Conservation (phyloP, 345 rosid genomes). For the Brassica napus region DNA sequence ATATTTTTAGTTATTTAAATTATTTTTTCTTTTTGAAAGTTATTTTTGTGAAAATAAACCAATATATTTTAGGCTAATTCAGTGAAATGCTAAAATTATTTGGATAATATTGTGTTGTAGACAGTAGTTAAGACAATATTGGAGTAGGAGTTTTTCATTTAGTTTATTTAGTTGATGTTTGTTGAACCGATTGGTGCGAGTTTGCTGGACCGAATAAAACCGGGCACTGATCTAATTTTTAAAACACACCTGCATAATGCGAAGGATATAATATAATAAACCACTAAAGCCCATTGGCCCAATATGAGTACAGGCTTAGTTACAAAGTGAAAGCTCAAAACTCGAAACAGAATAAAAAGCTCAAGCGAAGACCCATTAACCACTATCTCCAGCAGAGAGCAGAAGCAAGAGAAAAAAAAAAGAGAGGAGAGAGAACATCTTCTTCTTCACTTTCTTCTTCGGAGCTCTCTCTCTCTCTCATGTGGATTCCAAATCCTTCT, state of each 20-base stretch:
- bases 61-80: background rate
- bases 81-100: background rate
- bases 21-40: no score
- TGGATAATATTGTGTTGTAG: background rate
- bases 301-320: background rate
- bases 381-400: conserved; percentile 10
- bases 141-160: no score
- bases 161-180: background rate
- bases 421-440: conserved; percentile 1
- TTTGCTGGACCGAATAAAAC: background rate
- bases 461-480: conserved; percentile 22
- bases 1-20: no score
- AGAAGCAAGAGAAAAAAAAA: conserved; percentile 16
- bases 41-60: background rate
- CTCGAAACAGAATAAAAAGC: background rate
- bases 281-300: background rate
- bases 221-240: background rate
- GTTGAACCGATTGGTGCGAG: background rate
- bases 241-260: background rate
- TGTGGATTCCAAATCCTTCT: conserved; percentile 12
- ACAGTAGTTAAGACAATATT: no score
- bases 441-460: background rate
- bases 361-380: conserved; percentile 23
- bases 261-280: background rate
- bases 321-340: background rate